Base-by-base conservation (phyloP, 495 filamentous ascomycete genomes). In the Penicillium maclennaniae region DNA sequence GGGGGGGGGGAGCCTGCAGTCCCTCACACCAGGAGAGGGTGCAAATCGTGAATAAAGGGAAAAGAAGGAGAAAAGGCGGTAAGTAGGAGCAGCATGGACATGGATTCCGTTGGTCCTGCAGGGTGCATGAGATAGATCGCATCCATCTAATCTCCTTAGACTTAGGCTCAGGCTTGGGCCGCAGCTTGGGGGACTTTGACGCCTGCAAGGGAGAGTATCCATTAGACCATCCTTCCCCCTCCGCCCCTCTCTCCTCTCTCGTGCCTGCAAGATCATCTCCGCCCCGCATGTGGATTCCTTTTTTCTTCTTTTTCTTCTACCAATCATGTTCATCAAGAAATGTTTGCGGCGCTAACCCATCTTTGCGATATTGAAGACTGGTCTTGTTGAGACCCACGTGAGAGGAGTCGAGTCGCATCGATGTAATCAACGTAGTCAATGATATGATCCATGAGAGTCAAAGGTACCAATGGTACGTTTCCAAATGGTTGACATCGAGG, bases 201-300 rank as follows among this genome's bases (percentile, higher is more conserved):
- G 19, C n/a, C 37, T 21, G 55, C 49, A 54, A 55, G 43, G 55
- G 60, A 56, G 48, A 14, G 14, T 40, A 37, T 4, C 9, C 9
- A 10, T 37, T 2, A 10, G n/a, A n/a, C n/a, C n/a, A n/a, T n/a
- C n/a, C n/a, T n/a, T n/a, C 37, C 37, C 44, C 39, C 12, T 27
- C 28, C 26, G 3, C 19, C 41, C 52, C 46, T 41, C 47, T 38
- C 41, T 54, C 54, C 21, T 1, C 10, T 41, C 37, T 53, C 56
- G 44, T 58, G 38, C 41, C 57, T 65, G 59, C 62, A 53, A 60
- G 60, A 66, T 66, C 62, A 59, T 63, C 62, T 58, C 45, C 54
- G 63, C 60, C 63, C 63, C 63, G 60, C 63, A 61, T 51, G 42
- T 34, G 37, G 43, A 43, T 25, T 38, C 47, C 43, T 23, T 49